These are phyloP conservation scores for Ilyonectria sp. DNA, from an alignment of 2,329 filamentous ascomycete species.

Conservation along the genomic window DNA sequence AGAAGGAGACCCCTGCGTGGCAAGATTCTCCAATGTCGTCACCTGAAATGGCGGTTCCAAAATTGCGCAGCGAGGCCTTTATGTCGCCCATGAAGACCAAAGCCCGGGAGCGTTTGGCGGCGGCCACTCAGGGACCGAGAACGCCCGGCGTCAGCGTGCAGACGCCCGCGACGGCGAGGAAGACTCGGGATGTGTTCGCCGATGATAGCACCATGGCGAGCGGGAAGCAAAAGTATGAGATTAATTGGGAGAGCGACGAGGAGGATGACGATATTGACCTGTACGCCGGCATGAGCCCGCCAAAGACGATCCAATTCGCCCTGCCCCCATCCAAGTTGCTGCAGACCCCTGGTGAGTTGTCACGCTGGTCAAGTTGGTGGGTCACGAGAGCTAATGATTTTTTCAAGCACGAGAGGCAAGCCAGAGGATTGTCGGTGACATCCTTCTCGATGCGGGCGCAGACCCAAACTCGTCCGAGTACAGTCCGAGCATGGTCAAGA, in stretches of 20 bases:
- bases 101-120: conserved; percentile 59
- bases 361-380: background rate
- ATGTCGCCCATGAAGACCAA: conserved; percentile 76
- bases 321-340: conserved; percentile 82
- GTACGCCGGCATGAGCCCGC: conserved; percentile 85
- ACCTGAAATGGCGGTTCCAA: conserved; percentile 84
- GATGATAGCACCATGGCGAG: conserved; percentile 40
- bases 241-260: conserved; percentile 83
- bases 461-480: conserved; percentile 70
- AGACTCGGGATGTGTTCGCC: conserved; percentile 65
- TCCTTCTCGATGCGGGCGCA: conserved; percentile 82
- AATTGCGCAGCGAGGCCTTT: conserved; percentile 89
- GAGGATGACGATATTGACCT: conserved; percentile 75
- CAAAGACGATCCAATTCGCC: conserved; percentile 92
- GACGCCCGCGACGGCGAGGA: conserved; percentile 73
- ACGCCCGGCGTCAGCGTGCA: conserved; percentile 90
- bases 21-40: conserved; percentile 77
- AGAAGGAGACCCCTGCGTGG: conserved; percentile 60
- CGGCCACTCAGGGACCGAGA: conserved; percentile 66
- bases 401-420: conserved; percentile 81
- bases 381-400: conserved; percentile 24
- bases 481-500: conserved; percentile 77
- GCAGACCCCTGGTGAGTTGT: conserved; percentile 80
- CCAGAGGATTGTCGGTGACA: conserved; percentile 84
- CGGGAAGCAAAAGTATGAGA: conserved; percentile 65